Base-by-base conservation (phyloP, 2,329 filamentous ascomycete species). In the Fusarium hainanense region DNA sequence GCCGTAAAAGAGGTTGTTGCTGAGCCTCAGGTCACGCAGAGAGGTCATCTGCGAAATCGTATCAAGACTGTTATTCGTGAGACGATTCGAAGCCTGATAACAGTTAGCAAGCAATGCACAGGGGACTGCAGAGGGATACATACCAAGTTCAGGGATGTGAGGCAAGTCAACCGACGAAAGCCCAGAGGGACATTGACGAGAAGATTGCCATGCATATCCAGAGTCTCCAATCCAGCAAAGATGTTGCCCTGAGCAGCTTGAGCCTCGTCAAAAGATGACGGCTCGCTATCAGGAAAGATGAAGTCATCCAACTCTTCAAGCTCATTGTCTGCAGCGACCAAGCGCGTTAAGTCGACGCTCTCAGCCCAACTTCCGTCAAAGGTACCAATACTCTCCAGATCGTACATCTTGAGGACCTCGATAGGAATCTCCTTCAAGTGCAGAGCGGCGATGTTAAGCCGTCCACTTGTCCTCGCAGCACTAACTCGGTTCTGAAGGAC, bases 371-470 rank as follows among this genome's bases (percentile, higher is more conserved):
- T 89, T 13, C 89, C 87, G 37, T 87, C 88, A 23, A 86, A 82
- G 14, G 83, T 84, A 40, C 90, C 88, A 58, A 89, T 85, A 3
- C 87, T 85, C 55, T 94, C 90, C 20, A 93, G 84, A 73, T 94
- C 92, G 77, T 98, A 98, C 94, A 98, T 98, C 57, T 90, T 89
- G 80, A 97, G 82, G 0, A 98, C 92, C 75, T 97, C 93, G 2
- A 87, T 80, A 0, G 96, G 96, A 6, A 99, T 92, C 60, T 91
- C 86, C 65, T 89, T 92, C 41, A 99, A 80, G 2, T 89, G 88
- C 85, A 98, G 87, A 0, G 92, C 94, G 1, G 94, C 91, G 76
- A 99, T 94, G 70, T 98, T 98, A 41, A 99, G 84, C 54, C 91
- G 88, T 4, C 96, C 96, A 37, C 92, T 92, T 1, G 87, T 89